Base-by-base conservation (phyloP, 2,329 filamentous ascomycete species). In the Phyllosticta citrichinensis region DNA sequence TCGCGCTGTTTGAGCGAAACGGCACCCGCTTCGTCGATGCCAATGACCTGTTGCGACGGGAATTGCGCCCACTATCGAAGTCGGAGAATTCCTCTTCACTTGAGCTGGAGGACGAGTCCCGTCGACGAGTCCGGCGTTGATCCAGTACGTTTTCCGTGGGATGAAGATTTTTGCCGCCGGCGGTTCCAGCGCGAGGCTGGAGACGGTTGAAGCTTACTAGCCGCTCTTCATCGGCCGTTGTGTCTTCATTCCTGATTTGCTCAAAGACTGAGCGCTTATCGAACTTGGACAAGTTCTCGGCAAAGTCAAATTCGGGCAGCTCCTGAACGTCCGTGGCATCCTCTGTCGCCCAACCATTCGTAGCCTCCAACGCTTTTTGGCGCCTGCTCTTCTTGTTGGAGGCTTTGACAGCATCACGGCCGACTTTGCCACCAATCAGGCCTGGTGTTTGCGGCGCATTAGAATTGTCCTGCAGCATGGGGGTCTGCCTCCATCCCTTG, bases 241-340 rank as follows among this genome's bases (percentile, higher is more conserved):
- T 87, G 68, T 97, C 93, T 61, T 95, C 90, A 66, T 89, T 90
- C 63, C 90, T 83, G 73, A 97, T 94, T 74, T 97, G 87, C 65
- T 93, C 88, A 71, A 99, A 99, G 9, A 97, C 85, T 1, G 86
- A 87, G 61, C 87, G 85, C 77, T 97, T 97, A 77, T 97, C 92
- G 68, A 97, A 97, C 70, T 96, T 96, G 55, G 90, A 92, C 33
- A 97, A 80, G 65, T 91, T 91, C 60, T 85, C 86, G 67, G 89
- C 87, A 68, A 97, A 97, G 73, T 97, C 93, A 68, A 97, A 97
- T 63, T 97, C 94, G 11, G 89, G 90, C 79, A 94, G 83, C 70
- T 95, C 93, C 74, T 93, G 89, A 22, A 94, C 89, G 70, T 97
- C 94, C 0, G 91, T 97, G 22, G 93, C 92, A 69, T 97, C 93